Conservation (phyloP, 495 filamentous ascomycete species). For the Trichoderma gamsii region DNA sequence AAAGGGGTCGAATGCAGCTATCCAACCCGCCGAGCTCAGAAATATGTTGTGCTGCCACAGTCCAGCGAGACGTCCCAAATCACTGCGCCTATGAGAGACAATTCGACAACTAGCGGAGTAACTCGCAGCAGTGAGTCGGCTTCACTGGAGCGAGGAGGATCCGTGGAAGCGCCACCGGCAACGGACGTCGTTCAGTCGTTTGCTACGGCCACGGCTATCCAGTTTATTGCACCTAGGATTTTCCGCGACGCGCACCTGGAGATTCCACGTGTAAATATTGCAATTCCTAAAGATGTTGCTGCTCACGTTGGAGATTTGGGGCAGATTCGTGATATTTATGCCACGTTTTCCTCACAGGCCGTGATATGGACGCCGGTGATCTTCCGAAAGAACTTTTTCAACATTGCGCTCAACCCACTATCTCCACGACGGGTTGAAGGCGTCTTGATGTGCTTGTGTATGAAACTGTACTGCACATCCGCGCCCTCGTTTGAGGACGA, state of each 20-base stretch:
- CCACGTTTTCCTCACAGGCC: not conserved
- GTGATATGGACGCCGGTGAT: not conserved
- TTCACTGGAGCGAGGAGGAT: not conserved
- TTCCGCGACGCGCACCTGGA: not conserved
- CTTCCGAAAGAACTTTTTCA: not conserved
- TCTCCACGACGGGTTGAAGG: not conserved
- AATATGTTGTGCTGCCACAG: not conserved
- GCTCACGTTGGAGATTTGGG: not conserved
- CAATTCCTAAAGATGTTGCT: not conserved
- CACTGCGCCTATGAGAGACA: not conserved
- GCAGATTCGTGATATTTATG: not conserved
- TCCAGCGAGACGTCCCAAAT: not conserved
- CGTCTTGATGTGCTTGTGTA: not conserved
- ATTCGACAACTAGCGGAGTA: not conserved
- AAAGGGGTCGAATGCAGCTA: slow-evolving; percentile 13
- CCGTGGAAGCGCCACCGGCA: not conserved
- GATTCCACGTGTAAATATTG: not conserved
- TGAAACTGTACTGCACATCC: not conserved
- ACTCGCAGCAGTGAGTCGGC: not conserved
- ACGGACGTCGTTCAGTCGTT: not conserved
- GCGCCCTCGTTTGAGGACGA: not conserved
- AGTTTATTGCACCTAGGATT: not conserved
- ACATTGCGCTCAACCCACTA: not conserved
- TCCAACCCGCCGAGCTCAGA: slow-evolving; percentile 5
- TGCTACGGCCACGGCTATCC: not conserved